Conservation (phyloP, 1,284 basidiomycete genomes). For the Trametes sp. region DNA sequence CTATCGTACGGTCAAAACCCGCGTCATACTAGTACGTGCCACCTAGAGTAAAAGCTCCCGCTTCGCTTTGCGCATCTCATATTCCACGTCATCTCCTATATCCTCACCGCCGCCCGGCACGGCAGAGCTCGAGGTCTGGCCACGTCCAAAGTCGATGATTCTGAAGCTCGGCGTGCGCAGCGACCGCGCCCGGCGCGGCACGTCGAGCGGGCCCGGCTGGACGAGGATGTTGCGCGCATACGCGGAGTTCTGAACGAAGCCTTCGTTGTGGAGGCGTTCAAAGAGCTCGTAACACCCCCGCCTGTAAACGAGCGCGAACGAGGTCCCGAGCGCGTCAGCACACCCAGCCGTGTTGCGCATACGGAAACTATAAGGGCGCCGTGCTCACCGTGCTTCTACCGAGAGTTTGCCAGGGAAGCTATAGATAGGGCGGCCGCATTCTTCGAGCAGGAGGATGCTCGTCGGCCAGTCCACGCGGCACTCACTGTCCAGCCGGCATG, state of each 20-base stretch:
- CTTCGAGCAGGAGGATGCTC: conserved; percentile 56
- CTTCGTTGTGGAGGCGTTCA: conserved; percentile 48
- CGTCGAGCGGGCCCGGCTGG: conserved; percentile 51
- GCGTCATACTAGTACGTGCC: too few relatives aligned
- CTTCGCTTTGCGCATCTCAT: too few relatives aligned
- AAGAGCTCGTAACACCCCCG: conserved; percentile 47
- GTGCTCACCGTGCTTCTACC: not conserved
- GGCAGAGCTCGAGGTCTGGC: too few relatives aligned
- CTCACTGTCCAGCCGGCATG: too few relatives aligned
- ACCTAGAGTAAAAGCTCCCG: too few relatives aligned
- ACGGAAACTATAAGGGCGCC: not conserved
- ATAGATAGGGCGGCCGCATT: conserved; percentile 47
- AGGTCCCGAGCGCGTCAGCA: too few relatives aligned
- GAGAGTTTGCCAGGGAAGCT: not conserved
- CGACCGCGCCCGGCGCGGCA: conserved; percentile 36
- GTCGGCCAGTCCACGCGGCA: conserved; percentile 35
- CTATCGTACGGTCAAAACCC: too few relatives aligned
- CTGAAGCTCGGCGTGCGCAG: conserved; percentile 48
- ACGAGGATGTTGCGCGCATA: conserved; percentile 53
- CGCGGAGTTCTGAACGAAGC: conserved; percentile 52
- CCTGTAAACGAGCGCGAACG: conserved; percentile 30
- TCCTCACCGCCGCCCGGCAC: too few relatives aligned
- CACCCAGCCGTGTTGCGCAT: not conserved
- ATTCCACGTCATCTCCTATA: too few relatives aligned
- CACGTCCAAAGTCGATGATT: conserved; percentile 58